Percentiles rank a stretch among this genome's conserved stretches.
Conservation (phyloP, 139 green algal species). For the Chlamydomonas schloesseri region DNA sequence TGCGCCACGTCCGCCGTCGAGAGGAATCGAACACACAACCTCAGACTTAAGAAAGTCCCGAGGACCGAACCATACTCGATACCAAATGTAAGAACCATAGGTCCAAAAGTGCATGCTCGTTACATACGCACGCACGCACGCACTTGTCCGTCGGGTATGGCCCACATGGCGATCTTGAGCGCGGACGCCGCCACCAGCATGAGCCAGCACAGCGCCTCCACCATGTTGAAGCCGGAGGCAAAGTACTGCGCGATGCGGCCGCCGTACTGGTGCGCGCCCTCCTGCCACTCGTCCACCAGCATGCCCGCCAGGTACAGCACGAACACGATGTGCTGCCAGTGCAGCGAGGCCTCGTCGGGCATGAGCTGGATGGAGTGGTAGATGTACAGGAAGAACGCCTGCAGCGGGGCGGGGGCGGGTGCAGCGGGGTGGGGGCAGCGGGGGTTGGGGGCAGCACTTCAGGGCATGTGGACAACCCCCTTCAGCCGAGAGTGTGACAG, state of each 20-base stretch:
- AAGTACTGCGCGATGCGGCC: neutral
- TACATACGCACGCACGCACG: neutral
- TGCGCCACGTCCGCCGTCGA: too few species aligned
- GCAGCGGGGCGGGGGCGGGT: too few species aligned
- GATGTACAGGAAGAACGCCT: slow-evolving; percentile 10
- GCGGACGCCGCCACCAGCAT: neutral
- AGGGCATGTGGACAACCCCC: too few species aligned
- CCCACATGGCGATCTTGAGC: slow-evolving; percentile 1
- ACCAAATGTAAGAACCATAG: too few species aligned
- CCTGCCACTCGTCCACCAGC: neutral
- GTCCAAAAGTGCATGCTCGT: too few species aligned
- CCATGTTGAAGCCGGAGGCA: neutral
- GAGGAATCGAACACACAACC: too few species aligned
- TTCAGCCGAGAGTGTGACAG: too few species aligned
- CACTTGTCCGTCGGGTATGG: neutral
- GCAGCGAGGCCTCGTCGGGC: neutral
- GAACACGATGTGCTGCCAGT: neutral
- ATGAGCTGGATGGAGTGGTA: slow-evolving; percentile 3
- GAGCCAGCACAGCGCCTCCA: neutral
- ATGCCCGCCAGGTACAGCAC: neutral
- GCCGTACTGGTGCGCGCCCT: slow-evolving; percentile 9
- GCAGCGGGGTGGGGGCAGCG: too few species aligned
- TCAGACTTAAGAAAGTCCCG: too few species aligned
- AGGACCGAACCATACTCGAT: too few species aligned
- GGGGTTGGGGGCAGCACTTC: too few species aligned